Evolutionary conservation across 139 green algal species (phyloP).

Genomic region (Limnomonas spitsbergensis): DNA sequence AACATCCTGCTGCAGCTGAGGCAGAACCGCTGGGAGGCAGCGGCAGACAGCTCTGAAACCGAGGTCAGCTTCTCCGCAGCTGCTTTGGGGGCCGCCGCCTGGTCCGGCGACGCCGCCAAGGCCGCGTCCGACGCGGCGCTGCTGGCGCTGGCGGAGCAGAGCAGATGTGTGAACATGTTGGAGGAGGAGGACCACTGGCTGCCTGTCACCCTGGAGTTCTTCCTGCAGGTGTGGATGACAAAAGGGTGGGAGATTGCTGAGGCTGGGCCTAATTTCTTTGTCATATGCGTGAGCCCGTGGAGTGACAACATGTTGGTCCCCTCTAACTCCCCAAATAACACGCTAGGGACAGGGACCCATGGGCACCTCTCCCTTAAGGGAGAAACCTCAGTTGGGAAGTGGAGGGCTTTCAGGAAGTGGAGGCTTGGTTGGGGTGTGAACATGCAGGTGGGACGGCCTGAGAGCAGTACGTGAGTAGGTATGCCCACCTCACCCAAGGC

Average conservation of each 20-base stretch:
- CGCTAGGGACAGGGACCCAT: neutral
- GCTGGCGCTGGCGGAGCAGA: slow-evolving; percentile 16
- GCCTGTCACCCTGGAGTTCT: slow-evolving; percentile 50
- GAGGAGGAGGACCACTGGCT: slow-evolving; percentile 39
- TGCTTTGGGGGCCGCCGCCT: too few relatives aligned
- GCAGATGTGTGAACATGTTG: slow-evolving; percentile 42
- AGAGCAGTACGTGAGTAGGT: too few relatives aligned
- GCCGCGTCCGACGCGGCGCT: neutral
- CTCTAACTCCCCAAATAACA: neutral
- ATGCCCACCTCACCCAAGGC: too few relatives aligned
- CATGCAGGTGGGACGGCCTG: too few relatives aligned
- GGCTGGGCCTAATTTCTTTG: too few relatives aligned
- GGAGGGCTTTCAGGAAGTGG: too few relatives aligned
- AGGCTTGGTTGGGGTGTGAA: too few relatives aligned
- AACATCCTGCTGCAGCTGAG: slow-evolving; percentile 46
- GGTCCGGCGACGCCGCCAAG: neutral
- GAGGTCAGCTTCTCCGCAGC: too few relatives aligned
- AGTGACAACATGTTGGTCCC: neutral
- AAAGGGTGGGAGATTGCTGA: neutral
- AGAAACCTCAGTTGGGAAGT: neutral
- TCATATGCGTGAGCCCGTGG: too few relatives aligned
- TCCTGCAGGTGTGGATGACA: slow-evolving; percentile 36
- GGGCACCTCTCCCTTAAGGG: neutral
- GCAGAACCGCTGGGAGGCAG: slow-evolving; percentile 30
- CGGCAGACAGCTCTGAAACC: neutral